These are phyloP conservation scores for Setaria viridis DNA, from an alignment of 202 grass and related monocot species.

Conservation along the genomic window DNA sequence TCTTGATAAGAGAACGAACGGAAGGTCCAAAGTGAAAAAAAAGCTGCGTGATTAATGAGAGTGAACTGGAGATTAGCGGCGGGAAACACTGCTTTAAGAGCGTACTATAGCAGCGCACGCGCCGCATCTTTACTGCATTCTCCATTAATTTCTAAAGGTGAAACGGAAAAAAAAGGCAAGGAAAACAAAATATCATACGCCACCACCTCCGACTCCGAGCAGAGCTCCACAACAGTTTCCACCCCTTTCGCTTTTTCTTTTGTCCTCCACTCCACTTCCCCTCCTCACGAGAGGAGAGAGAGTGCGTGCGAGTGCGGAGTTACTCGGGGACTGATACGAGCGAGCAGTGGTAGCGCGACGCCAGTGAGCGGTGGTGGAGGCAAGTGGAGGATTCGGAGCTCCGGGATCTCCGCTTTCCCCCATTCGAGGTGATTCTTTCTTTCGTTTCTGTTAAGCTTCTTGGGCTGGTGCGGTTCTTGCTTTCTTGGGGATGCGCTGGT, in stretches of 20 bases:
- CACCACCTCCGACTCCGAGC: constrained; percentile 11
- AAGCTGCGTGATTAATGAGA: constrained; percentile 41
- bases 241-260: constrained; percentile 50
- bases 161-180: not conserved
- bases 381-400: constrained; percentile 23
- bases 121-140: constrained; percentile 15
- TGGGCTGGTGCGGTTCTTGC: not conserved
- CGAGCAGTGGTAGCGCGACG: not conserved
- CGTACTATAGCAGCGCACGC: constrained; percentile 30
- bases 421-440: constrained; percentile 50
- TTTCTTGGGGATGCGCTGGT: constrained; percentile 28
- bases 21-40: not conserved
- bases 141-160: constrained; percentile 9
- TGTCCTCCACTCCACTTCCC: constrained; percentile 24
- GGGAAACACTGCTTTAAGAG: constrained; percentile 7
- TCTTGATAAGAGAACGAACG: not conserved
- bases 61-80: constrained; percentile 34
- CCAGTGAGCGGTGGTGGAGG: constrained; percentile 40
- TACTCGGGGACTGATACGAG: constrained; percentile 30
- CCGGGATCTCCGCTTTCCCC: constrained; percentile 46
- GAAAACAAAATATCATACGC: constrained; percentile 15
- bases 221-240: constrained; percentile 32
- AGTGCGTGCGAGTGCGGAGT: constrained; percentile 32
- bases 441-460: not conserved
- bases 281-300: constrained; percentile 42